These are phyloP conservation scores for Yarrowia divulgata DNA, from an alignment of 805 yeast genomes.

Conservation along the genomic window DNA sequence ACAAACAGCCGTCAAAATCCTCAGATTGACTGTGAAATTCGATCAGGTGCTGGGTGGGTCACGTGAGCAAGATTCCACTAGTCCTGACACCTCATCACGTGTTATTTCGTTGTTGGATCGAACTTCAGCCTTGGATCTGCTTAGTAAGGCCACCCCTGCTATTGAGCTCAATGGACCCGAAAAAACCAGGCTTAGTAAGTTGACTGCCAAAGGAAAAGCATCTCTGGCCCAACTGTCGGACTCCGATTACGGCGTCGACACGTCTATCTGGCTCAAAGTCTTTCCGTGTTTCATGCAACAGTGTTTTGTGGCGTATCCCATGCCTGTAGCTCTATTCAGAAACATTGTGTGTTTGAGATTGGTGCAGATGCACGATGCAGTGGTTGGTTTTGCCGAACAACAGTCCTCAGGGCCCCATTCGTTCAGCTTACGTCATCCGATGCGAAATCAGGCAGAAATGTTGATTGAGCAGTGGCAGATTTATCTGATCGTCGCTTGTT, in stretches of 20 bases:
- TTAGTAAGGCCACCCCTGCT: conserved; percentile 59
- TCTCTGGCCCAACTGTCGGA: conserved; percentile 81
- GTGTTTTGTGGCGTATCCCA: conserved; percentile 83
- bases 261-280: conserved; percentile 93
- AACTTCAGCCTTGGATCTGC: conserved; percentile 68
- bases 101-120: conserved; percentile 75
- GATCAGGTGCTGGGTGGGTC: conserved; percentile 53
- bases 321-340: conserved; percentile 91
- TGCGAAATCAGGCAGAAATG: conserved; percentile 66
- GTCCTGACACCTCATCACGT: conserved; percentile 41
- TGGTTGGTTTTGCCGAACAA: conserved; percentile 46
- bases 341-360: conserved; percentile 87
- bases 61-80: too few relatives aligned
- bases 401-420: conserved; percentile 42
- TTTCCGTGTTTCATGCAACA: conserved; percentile 77
- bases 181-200: conserved; percentile 68
- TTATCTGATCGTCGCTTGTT: conserved; percentile 88
- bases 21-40: conserved; percentile 82
- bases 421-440: conserved; percentile 45
- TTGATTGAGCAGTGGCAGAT: conserved; percentile 87
- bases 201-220: conserved; percentile 65
- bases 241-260: conserved; percentile 92
- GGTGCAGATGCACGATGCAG: conserved; percentile 68
- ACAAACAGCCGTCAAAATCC: conserved; percentile 73
- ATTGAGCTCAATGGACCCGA: conserved; percentile 70